Percentiles rank a stretch among this genome's conserved stretches.
Evolutionary conservation across 768 basidiomycete genomes (phyloP).

Genomic region (Nidula microcarpa): DNA sequence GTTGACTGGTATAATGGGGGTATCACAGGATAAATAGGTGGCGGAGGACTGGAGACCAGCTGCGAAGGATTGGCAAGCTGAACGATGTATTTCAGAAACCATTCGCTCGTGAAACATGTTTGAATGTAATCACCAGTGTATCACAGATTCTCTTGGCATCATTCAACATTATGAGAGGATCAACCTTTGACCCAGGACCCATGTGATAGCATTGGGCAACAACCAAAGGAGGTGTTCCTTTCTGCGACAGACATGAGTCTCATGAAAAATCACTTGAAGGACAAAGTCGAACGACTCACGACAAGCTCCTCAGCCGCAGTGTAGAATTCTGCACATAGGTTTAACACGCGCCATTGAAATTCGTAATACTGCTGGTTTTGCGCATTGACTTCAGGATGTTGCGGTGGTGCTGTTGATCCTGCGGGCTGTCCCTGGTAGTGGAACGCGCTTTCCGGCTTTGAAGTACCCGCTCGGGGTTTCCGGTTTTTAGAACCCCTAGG

Average conservation of each 20-base stretch:
- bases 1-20: conserved; percentile 37
- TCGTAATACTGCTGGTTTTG: conserved; percentile 81
- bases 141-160: conserved; percentile 82
- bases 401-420: conserved; percentile 29
- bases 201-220: conserved; percentile 80
- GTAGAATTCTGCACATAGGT: conserved; percentile 83
- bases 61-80: conserved; percentile 76
- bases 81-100: too few relatives aligned
- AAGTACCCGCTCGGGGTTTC: conserved; percentile 34
- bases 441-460: conserved; percentile 37
- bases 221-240: conserved; percentile 64
- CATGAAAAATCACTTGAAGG: conserved; percentile 5
- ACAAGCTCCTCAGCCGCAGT: conserved; percentile 82
- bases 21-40: conserved; percentile 48
- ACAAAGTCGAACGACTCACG: conserved; percentile 40
- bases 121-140: conserved; percentile 46
- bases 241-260: conserved; percentile 23
- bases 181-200: conserved; percentile 65
- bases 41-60: conserved; percentile 63
- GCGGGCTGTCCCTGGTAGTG: conserved; percentile 39
- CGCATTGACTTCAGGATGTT: conserved; percentile 48
- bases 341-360: conserved; percentile 82
- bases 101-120: conserved; percentile 1
- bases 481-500: conserved; percentile 80
- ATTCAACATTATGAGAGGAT: conserved; percentile 67